Evolutionary conservation across 768 basidiomycete species (phyloP), one percentile per base, ranked within the genome.

Genomic region (Russula griseocarnosa): DNA sequence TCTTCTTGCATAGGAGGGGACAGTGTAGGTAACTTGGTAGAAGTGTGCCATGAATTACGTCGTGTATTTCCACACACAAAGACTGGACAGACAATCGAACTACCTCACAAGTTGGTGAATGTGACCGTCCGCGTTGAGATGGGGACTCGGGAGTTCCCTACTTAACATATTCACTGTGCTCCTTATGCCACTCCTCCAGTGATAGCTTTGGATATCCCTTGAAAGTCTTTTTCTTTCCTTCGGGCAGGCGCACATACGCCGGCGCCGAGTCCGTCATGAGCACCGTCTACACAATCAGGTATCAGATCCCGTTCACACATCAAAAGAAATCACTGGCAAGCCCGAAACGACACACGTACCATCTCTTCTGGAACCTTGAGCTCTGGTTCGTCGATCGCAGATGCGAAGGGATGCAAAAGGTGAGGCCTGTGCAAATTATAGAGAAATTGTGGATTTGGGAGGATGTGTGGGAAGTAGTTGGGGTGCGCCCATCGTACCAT

Each of bases 331-430:
- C 51, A 18, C 40, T 20, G 30, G 7, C 8, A 22, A 10, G 4
- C 30, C 7, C 26, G n/a, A 30, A 2, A 7, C 46, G 28, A 16
- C 40, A 24, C 32, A 69, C 78, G 61, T 55, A 85, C 86, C 79
- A 86, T 72, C 16, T 76, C 77, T 14, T 80, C 74, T 2, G 86
- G 83, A 0, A 69, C 64, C 40, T 80, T 78, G 16, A 87, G 77
- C n/a, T 81, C 77, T 3, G 85, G 85, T 5, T 78, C 78, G 60
- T 87, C 86, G 55, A 87, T 86, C 0, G 79, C 85, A 32, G 84
- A 84, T 10, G 86, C 86, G 65, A 87, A 88, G 3, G 86, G 86
- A 60, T 87, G 86, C 38, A 88, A 75, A 0, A 82, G 69, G 30
- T 86, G 83, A 0, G 86, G 85, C 86, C 86, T 87, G 50, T 1